Base-by-base conservation (phyloP, 1,139 yeast genomes). In the Ogataea hybrid region DNA sequence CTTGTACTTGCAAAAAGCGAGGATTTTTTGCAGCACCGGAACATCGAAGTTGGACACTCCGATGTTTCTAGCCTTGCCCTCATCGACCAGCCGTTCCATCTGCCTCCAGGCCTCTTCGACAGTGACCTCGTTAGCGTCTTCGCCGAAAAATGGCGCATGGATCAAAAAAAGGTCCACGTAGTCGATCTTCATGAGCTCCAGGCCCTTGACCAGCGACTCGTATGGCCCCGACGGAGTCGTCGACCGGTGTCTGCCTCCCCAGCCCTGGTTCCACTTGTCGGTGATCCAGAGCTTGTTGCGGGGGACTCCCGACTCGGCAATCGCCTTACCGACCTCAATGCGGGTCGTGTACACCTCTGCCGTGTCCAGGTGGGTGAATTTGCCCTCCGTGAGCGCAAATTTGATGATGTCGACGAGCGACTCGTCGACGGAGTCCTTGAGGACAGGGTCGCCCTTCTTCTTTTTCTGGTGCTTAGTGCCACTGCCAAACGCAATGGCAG, bases 401-500 rank as follows among this genome's bases (percentile, higher is more conserved):
- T 59, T 49, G 27, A 76, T 48, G 42, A 70, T 71, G 20, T 72
- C 70, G 6, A 72, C 76, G 36, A 67, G 56, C 3, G 63, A 63
- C 21, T 62, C 62, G 29, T 64, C 64, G n/a, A 54, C 48, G 14
- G 55, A 48, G 17, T 53, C 57, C 28, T 38, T 37, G 23, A 63
- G 43, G 40, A 59, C 37, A 46, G 68, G 50, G 52, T 58, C 43
- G 52, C 61, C 50, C 62, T 60, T 62, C 47, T 71, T 69, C 49
- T 72, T 74, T 39, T 65, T 55, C 53, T 76, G 75, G 79, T 84
- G 80, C 52, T 76, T 77, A 39, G 85, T 78, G 10, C 85, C 86
- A 10, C 81, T 68, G 4, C 86, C 86, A 39, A 58, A 34, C 29
- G 56, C 56, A 15, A 68, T 48, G 2, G 68, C 65, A 10, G 71